These are phyloP conservation scores for Oryza meyeriana DNA, from an alignment of 176 grass and related monocot species.

Conservation along the genomic window DNA sequence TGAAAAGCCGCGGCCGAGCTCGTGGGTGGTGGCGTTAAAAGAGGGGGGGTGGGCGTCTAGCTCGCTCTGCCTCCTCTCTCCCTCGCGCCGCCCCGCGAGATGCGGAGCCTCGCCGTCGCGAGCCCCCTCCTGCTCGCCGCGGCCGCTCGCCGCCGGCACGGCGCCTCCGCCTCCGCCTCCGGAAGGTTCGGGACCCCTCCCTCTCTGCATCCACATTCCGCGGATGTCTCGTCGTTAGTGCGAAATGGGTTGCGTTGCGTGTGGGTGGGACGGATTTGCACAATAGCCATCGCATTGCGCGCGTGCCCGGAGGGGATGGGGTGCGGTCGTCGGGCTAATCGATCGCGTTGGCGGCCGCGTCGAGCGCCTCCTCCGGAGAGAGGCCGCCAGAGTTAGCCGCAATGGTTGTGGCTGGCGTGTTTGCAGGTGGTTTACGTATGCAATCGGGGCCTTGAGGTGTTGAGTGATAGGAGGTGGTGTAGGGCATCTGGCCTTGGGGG, in stretches of 20 bases:
- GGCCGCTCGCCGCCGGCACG: background rate
- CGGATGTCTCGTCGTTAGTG: background rate
- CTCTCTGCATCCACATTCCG: background rate
- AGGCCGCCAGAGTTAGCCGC: background rate
- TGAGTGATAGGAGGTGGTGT: background rate
- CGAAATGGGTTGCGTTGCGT: background rate
- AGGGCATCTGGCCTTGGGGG: background rate
- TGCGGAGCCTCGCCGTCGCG: conserved; percentile 49
- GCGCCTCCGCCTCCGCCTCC: background rate
- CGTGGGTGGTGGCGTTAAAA: background rate
- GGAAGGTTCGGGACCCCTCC: conserved; percentile 3
- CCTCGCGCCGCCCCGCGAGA: conserved; percentile 35
- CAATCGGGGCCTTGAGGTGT: background rate
- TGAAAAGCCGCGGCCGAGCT: background rate
- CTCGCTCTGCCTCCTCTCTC: background rate
- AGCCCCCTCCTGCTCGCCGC: conserved; percentile 23
- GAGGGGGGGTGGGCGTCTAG: conserved; percentile 40
- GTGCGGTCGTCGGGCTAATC: background rate
- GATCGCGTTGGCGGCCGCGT: background rate
- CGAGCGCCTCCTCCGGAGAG: background rate
- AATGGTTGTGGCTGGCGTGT: background rate
- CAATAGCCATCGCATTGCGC: background rate
- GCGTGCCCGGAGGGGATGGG: background rate
- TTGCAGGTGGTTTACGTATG: background rate
- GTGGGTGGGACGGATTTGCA: no score